Percentiles rank a stretch among this genome's conserved stretches.
Evolutionary conservation across 2,329 filamentous ascomycete species (phyloP).

Genomic region (Stachybotrys elegans): DNA sequence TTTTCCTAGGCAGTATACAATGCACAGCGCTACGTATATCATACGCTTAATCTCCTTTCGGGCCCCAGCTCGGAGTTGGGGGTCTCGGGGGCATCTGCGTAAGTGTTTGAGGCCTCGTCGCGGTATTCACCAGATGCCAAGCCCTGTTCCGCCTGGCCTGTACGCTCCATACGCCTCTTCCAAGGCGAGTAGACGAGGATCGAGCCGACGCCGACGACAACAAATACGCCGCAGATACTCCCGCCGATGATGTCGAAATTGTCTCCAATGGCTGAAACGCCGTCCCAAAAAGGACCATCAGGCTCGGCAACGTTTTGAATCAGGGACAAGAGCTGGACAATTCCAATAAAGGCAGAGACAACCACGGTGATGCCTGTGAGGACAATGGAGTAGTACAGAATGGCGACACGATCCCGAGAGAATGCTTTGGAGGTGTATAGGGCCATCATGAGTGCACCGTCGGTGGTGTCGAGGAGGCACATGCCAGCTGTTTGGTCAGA

Average conservation of each 20-base stretch:
- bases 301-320: conserved; percentile 71
- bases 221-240: conserved; percentile 77
- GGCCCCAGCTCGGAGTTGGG: no score
- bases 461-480: conserved; percentile 89
- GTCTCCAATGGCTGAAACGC: conserved; percentile 69
- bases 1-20: no score
- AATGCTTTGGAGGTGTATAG: conserved; percentile 80
- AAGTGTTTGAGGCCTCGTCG: no score
- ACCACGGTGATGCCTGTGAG: conserved; percentile 78
- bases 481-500: conserved; percentile 61
- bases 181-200: conserved; percentile 76
- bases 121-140: no score
- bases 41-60: no score
- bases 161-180: conserved; percentile 46
- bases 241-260: conserved; percentile 84
- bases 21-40: no score
- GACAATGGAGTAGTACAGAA: conserved; percentile 89
- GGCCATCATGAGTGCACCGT: conserved; percentile 92
- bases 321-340: conserved; percentile 77
- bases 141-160: conserved; percentile 10
- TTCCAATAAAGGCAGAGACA: conserved; percentile 80
- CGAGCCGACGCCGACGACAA: conserved; percentile 70
- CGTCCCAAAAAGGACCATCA: conserved; percentile 81
- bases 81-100: no score
- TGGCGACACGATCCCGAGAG: conserved; percentile 77